Evolutionary conservation across 768 basidiomycete genomes (phyloP), one percentile per base, ranked within the genome.

Genomic region (Polyporus arcularius): DNA sequence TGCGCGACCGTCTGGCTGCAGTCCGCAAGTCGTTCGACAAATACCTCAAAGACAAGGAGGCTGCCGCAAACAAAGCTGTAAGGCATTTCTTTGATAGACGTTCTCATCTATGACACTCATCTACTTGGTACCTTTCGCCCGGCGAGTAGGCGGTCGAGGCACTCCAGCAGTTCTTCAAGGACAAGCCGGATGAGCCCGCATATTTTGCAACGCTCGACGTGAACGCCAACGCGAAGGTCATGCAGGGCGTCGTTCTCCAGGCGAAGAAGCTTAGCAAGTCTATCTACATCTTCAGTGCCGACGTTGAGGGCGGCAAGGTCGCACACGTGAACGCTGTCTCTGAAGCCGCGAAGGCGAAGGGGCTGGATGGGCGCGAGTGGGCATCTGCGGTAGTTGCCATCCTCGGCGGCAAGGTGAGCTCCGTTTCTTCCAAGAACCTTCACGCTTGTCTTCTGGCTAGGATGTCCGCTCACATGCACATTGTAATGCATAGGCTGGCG

Each of bases 291-390:
- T 90, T 98, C 79, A 93, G 89, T 68, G 77, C 84, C 16, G 93
- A 97, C 66, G 57, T 68, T 1, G 84, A 85, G 56, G 80, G 79
- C 45, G 82, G 80, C 58, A 96, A 90, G 72, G 86, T 98, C 62
- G 87, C 88, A 12, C 96, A 98, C 71, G 87, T 88, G 58, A 98
- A 98, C 75, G 88, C 82, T 66, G 81, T 98, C 46, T 85, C 89
- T 0, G 79, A 88, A 12, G 78, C 81, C 3, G 71, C 74, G 1
- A 90, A 89, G 71, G 77, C 77, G 32, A 82, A 84, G 63, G 87
- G 87, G 14, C 79, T 91, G 50, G 92, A 95, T 71, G 96, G 91
- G 26, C 89, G 94, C 62, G 78, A 75, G n/a, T 99, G 97, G 97
- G 90, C 95, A 28, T 74, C 80, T 26, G 85, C 83, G 61, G 89